A percentile compares a stretch with the other conserved stretches of the same genome.
Conservation (phyloP, 2,329 filamentous ascomycete genomes). For the Juglanconis oblonga region DNA sequence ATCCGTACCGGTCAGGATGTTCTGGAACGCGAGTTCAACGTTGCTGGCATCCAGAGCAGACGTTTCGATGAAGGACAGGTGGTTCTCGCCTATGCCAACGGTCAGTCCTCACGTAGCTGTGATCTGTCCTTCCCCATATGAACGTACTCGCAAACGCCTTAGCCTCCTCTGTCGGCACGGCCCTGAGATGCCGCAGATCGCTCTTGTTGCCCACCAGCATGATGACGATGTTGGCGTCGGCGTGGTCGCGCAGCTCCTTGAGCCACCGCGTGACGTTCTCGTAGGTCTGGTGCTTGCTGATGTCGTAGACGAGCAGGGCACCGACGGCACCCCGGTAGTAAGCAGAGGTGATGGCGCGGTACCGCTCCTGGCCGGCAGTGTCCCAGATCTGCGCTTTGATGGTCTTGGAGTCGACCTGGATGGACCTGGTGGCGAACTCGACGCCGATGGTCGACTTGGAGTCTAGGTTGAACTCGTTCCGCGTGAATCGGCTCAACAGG, state of each 20-base stretch:
- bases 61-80: slow-evolving; percentile 98
- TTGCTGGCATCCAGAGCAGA: slow-evolving; percentile 98
- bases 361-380: slow-evolving; percentile 97
- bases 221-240: slow-evolving; percentile 98
- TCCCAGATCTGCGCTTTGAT: slow-evolving; percentile 99
- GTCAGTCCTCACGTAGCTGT: slow-evolving; percentile 22
- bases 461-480: slow-evolving; percentile 99
- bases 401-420: slow-evolving; percentile 98
- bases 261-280: slow-evolving; percentile 99
- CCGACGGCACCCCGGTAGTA: slow-evolving; percentile 98
- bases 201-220: slow-evolving; percentile 99
- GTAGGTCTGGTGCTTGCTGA: slow-evolving; percentile 99
- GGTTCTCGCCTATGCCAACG: slow-evolving; percentile 76
- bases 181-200: slow-evolving; percentile 97
- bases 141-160: slow-evolving; percentile 89
- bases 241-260: slow-evolving; percentile 97
- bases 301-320: slow-evolving; percentile 97
- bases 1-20: slow-evolving; percentile 88
- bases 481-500: slow-evolving; percentile 97
- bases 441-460: slow-evolving; percentile 99
- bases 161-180: slow-evolving; percentile 95
- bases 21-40: slow-evolving; percentile 98
- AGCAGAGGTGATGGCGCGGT: slow-evolving; percentile 97
- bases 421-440: slow-evolving; percentile 97
- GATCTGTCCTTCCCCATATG: neutral